Evolutionary conservation across 352 stramenopile genomes (phyloP).

Genomic region (Blastocystis sp.): DNA sequence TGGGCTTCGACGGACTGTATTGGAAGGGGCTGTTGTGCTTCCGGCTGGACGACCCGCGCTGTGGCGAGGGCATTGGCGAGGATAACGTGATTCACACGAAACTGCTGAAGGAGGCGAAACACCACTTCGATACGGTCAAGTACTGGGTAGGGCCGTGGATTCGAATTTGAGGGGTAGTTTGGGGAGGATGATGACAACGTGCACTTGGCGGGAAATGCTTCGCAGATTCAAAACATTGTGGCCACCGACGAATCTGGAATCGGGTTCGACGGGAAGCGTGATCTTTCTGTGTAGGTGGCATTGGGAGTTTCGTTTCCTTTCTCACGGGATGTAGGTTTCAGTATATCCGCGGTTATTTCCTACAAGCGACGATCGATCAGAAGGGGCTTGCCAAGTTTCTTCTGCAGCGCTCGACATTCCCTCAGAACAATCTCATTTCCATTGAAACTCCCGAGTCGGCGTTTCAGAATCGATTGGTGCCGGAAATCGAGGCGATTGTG

Average conservation of each 20-base stretch:
- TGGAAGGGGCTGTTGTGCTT: constrained; percentile 38
- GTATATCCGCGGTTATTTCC: too few species aligned
- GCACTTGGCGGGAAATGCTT: background rate
- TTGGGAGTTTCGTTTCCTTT: too few species aligned
- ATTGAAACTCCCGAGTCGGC: background rate
- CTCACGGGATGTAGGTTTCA: too few species aligned
- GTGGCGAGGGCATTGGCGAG: background rate
- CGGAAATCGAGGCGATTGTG: too few species aligned
- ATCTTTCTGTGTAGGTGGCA: background rate
- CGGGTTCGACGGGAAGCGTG: constrained; percentile 33
- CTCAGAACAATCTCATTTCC: background rate
- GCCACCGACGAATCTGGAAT: background rate
- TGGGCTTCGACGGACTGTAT: constrained; percentile 31
- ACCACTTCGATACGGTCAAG: background rate
- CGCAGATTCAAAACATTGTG: constrained; percentile 37
- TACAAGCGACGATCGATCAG: too few species aligned
- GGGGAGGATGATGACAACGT: constrained; percentile 59
- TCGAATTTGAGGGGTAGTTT: constrained; percentile 8
- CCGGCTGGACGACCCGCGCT: background rate
- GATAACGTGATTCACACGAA: background rate
- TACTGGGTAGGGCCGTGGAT: background rate
- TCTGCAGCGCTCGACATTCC: too few species aligned
- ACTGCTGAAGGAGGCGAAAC: background rate
- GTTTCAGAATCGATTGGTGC: background rate
- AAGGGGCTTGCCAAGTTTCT: too few species aligned